A percentile compares a stretch with the other conserved stretches of the same genome.
Evolutionary conservation across 2,329 filamentous ascomycete species (phyloP).

Genomic region (Alternaria brassicicola): DNA sequence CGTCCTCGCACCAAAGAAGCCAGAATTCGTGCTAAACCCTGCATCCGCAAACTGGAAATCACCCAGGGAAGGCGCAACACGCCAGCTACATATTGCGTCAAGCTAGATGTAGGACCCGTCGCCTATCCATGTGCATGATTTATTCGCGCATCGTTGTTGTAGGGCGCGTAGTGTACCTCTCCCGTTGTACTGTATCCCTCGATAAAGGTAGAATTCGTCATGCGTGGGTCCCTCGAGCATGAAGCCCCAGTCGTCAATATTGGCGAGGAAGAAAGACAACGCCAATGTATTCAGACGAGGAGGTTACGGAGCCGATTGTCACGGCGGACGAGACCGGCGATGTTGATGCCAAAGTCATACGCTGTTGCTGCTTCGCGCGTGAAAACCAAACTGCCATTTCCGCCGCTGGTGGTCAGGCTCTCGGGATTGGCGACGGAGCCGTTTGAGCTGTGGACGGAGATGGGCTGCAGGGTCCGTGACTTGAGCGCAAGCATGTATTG

Average conservation of each 20-base stretch:
- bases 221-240: conserved; percentile 61
- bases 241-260: conserved; percentile 59
- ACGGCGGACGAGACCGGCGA: conserved; percentile 50
- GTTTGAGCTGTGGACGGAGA: conserved; percentile 49
- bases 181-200: conserved; percentile 58
- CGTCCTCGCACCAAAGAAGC: conserved; percentile 46
- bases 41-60: conserved; percentile 47
- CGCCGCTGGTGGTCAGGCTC: conserved; percentile 28
- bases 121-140: conserved; percentile 60
- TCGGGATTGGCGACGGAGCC: conserved; percentile 48
- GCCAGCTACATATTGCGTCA: conserved; percentile 53
- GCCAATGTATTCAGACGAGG: conserved; percentile 49
- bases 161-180: conserved; percentile 57
- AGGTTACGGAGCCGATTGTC: conserved; percentile 41
- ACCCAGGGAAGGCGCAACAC: conserved; percentile 45
- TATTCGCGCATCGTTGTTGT: conserved; percentile 56
- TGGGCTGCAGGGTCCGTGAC: conserved; percentile 40
- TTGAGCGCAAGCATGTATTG: conserved; percentile 52
- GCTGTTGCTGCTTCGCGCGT: conserved; percentile 47
- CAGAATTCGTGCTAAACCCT: conserved; percentile 48
- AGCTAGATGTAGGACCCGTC: conserved; percentile 54
- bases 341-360: conserved; percentile 53
- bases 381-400: conserved; percentile 43
- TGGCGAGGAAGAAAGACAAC: conserved; percentile 52
- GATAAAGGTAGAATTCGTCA: conserved; percentile 61